These are phyloP conservation scores for Hypericum perforatum DNA, from an alignment of 345 rosid genomes.

Conservation along the genomic window DNA sequence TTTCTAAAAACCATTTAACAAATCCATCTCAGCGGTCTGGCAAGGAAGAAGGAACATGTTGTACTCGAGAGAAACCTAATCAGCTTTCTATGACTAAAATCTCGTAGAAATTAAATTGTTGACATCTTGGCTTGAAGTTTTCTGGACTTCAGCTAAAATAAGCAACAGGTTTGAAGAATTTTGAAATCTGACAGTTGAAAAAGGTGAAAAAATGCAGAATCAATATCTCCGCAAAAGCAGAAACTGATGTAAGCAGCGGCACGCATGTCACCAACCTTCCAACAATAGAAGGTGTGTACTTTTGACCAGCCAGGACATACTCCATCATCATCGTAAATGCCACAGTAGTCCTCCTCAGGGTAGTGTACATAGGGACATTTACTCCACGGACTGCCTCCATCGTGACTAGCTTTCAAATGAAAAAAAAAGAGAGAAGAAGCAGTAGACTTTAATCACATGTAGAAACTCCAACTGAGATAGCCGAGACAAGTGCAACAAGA, in stretches of 20 bases:
- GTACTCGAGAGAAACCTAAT: too few relatives aligned
- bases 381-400: conserved; percentile 97
- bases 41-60: too few relatives aligned
- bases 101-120: too few relatives aligned
- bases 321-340: conserved; percentile 92
- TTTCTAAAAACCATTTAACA: too few relatives aligned
- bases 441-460: conserved; percentile 9
- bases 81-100: too few relatives aligned
- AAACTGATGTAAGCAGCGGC: conserved; percentile 2
- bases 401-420: conserved; percentile 62
- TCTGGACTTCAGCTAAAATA: too few relatives aligned
- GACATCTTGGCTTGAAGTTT: too few relatives aligned
- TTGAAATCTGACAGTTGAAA: too few relatives aligned
- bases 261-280: conserved; percentile 53
- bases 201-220: too few relatives aligned
- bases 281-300: conserved; percentile 52
- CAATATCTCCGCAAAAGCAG: background rate
- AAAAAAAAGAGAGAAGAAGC: conserved; percentile 12
- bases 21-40: too few relatives aligned
- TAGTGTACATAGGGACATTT: conserved; percentile 98
- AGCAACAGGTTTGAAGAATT: too few relatives aligned
- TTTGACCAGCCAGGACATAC: conserved; percentile 69
- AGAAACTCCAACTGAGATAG: background rate
- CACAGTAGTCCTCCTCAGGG: conserved; percentile 91
- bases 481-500: conserved; percentile 6